Evolutionary conservation across 2,329 filamentous ascomycete species (phyloP).

Genomic region (Colletotrichum sp.): DNA sequence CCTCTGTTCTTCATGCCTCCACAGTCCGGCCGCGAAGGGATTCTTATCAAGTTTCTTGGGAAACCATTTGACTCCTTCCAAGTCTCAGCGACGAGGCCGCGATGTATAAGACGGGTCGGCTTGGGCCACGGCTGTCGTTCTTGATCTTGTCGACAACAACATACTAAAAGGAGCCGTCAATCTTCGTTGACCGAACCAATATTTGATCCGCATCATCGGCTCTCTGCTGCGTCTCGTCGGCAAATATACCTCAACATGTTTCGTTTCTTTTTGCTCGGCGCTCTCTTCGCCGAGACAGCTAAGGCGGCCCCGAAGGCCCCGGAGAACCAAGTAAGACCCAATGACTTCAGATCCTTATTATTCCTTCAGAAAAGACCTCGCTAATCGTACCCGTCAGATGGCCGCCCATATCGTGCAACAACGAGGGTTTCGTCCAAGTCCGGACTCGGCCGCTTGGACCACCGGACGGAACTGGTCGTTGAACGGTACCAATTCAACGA

Average conservation of each 20-base stretch:
- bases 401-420: not conserved
- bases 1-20: not conserved
- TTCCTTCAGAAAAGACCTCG: not conserved
- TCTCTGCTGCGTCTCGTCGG: not conserved
- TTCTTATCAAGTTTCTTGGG: not conserved
- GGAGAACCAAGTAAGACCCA: not conserved
- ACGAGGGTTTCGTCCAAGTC: not conserved
- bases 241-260: not conserved
- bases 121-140: not conserved
- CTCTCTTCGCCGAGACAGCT: not conserved
- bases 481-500: constrained; percentile 18
- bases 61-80: not conserved
- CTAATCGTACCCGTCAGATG: not conserved
- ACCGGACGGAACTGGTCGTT: not conserved
- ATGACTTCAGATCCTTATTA: not conserved
- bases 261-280: not conserved
- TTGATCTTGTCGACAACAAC: not conserved
- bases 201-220: not conserved
- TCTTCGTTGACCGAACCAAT: not conserved
- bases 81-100: not conserved
- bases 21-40: not conserved
- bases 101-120: not conserved
- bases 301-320: not conserved
- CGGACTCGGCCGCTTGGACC: not conserved
- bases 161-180: not conserved